phyloP scores from a whole-genome alignment of 1,284 basidiomycete genomes.

The Ceratobasidium sp. region DNA sequence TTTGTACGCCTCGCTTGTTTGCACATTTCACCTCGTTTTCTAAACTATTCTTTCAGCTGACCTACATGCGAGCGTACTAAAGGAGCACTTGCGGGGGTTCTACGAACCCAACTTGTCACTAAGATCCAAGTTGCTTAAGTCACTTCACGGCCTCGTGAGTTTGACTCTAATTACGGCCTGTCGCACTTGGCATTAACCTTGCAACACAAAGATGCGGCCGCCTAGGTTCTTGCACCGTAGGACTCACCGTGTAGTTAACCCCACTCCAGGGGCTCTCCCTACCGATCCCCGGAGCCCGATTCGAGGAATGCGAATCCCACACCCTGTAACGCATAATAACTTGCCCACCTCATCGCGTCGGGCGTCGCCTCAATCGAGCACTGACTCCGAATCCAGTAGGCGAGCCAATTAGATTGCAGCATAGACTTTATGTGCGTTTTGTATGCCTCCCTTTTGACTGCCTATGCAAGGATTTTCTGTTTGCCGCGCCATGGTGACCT shows the following conservation, averaged over 20 bases:
- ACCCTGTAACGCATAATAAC: background rate
- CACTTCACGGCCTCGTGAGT: background rate
- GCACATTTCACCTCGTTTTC: background rate
- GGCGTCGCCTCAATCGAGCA: background rate
- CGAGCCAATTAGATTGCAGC: background rate
- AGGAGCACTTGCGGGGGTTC: background rate
- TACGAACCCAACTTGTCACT: conserved; percentile 4
- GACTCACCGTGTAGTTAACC: background rate
- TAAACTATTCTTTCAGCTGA: background rate
- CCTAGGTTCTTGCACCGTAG: conserved; percentile 9
- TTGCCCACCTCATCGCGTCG: background rate
- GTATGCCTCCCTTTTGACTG: no score
- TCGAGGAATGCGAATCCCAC: background rate
- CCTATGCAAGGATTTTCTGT: no score
- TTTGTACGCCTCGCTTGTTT: background rate
- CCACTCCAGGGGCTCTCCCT: background rate
- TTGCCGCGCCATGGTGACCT: background rate
- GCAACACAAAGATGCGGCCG: background rate
- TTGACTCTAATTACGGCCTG: background rate
- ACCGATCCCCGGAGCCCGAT: background rate
- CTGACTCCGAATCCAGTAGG: background rate
- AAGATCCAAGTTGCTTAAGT: background rate
- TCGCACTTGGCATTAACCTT: background rate
- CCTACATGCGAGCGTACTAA: background rate
- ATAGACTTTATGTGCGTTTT: background rate